Base-by-base conservation (phyloP, 2,329 filamentous ascomycete species). In the Nemania serpens region DNA sequence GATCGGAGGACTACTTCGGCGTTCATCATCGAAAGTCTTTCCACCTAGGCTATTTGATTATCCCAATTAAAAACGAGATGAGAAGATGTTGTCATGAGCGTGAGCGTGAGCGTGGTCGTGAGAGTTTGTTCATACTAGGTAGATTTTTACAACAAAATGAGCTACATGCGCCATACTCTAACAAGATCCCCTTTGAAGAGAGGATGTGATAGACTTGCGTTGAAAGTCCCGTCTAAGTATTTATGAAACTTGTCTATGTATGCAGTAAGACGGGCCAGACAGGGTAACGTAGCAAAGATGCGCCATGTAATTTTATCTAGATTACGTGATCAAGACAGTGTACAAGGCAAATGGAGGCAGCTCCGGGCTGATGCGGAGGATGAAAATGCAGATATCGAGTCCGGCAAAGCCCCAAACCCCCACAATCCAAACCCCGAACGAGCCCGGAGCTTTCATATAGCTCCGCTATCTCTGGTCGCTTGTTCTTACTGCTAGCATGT, bases 401-500 rank as follows among this genome's bases (percentile, higher is more conserved):
- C 51, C 11, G 29, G 25, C 51, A 25, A 55, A 12, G 17, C 36
- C 7, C 36, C 54, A 43, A 61, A 45, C 36, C 48, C 15, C 50
- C 50, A 11, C 45, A 54, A 3, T 20, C 25, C 47, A 47, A 61
- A 58, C 49, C 7, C 61, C 61, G 61, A 54, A 29, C 37, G 13
- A 48, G n/a, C 36, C 45, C 58, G 61, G 61, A 61, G 58, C n/a
- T 63, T 60, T 45, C 7, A 53, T n/a, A n/a, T 29, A 29, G 25
- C 25, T 29, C 3, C 25, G 25, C 25, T 29, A 29, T 29, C 25
- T 29, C 25, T 4, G 25, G 4, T 29, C 2, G 46, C 55, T 51
- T 39, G 22, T 46, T 36, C 22, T 34, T n/a, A 18, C 18, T 13
- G 37, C 11, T 20, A 13, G 39, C 36, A 25, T 37, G 39, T 20